A percentile compares a stretch with the other conserved stretches of the same genome.
Conservation (phyloP, 2,329 filamentous ascomycete genomes). For the Cladosporium sp. region DNA sequence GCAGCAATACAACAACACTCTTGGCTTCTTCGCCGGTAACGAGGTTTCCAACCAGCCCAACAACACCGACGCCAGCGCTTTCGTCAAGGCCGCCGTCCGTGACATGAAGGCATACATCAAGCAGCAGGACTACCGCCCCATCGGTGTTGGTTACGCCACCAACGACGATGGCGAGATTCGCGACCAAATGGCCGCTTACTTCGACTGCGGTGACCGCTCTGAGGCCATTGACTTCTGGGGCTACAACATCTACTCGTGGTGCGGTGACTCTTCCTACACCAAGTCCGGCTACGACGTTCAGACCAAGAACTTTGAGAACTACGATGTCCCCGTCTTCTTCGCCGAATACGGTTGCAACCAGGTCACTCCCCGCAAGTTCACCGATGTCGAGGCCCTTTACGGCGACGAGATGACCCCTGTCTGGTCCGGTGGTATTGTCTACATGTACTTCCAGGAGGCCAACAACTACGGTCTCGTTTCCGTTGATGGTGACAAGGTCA, state of each 20-base stretch:
- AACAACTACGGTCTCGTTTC: constrained; percentile 86
- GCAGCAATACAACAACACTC: constrained; percentile 80
- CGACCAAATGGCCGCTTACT: constrained; percentile 81
- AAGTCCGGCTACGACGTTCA: constrained; percentile 79
- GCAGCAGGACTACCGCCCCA: constrained; percentile 70
- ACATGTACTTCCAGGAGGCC: constrained; percentile 93
- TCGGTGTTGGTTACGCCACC: constrained; percentile 94
- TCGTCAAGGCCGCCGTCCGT: constrained; percentile 95
- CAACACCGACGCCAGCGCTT: constrained; percentile 89
- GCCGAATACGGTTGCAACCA: constrained; percentile 97
- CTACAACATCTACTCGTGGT: constrained; percentile 99
- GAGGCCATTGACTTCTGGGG: constrained; percentile 93
- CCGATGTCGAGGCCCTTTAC: constrained; percentile 82
- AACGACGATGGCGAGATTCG: constrained; percentile 88
- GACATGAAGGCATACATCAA: constrained; percentile 96
- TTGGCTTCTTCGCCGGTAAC: constrained; percentile 98
- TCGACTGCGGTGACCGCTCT: constrained; percentile 77
- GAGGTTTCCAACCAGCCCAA: constrained; percentile 88
- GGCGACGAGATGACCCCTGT: constrained; percentile 77
- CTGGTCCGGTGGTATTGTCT: constrained; percentile 96
- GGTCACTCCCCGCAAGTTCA: constrained; percentile 71
- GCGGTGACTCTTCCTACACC: constrained; percentile 76
- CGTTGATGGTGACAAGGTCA: constrained; percentile 61
- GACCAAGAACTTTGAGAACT: constrained; percentile 82
- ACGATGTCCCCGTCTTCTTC: constrained; percentile 95